Base-by-base conservation (phyloP, 352 stramenopile genomes). In the Globisporangium cystogenes region DNA sequence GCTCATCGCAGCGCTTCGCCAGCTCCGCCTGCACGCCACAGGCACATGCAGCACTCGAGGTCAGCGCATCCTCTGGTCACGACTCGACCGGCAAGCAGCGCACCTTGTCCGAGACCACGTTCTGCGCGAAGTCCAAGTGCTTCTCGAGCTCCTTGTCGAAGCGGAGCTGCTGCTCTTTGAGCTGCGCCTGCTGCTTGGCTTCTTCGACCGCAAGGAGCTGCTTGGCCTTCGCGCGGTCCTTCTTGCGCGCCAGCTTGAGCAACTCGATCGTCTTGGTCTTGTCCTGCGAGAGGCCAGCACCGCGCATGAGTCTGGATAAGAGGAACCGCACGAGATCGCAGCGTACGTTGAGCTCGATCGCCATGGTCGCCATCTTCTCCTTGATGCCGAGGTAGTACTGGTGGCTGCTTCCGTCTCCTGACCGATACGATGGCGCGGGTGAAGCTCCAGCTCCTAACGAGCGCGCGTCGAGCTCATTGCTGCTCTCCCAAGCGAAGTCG, bases 251-350 rank as follows among this genome's bases (percentile, higher is more conserved):
- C 21, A 70, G 62, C 59, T 89, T 88, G 35, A 93, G 71, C 59
- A 90, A 36, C 42, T 90, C 79, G 12, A 90, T 89, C n/a, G 82
- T 93, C 56, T 93, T 88, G 35, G 69, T 83, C 51, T 93, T 93
- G 62, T 90, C 82, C 82, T 93, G 35, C 15, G 8, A 37, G 55
- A 2, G 2, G 21, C 31, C 60, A 54, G n/a, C 39, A 52, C 49
- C 11, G n/a, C 12, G 18, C 24, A 11, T 31, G n/a, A 26, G n/a
- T n/a, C 3, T 11, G 6, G 33, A 11, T 7, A 12, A 18, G 12
- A 14, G 1, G 8, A 0, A 39, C 15, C 31, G n/a, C 24, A 37
- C 12, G 8, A 14, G 18, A 7, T 7, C 7, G 3, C 10, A 40
- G 15, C 18, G 31, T 61, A 89, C 82, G 59, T 90, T 76, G 31